A percentile compares a stretch with the other conserved stretches of the same genome.
Conservation (phyloP, 345 rosid genomes). For the Physaria fendleri region DNA sequence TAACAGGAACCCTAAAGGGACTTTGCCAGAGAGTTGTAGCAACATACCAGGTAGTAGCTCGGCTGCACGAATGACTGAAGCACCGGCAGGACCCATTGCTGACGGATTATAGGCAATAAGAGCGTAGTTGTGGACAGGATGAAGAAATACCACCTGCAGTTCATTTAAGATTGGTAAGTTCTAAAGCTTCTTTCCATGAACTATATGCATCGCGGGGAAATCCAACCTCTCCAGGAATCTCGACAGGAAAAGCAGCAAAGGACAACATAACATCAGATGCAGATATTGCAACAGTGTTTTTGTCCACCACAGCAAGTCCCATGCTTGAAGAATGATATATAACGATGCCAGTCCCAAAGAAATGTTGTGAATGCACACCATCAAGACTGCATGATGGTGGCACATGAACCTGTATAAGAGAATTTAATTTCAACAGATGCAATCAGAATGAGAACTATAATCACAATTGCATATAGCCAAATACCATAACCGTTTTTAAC, state of each 20-base stretch:
- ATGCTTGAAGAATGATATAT: slow-evolving; percentile 72
- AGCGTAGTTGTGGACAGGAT: slow-evolving; percentile 94
- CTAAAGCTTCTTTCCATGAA: slow-evolving; percentile 7
- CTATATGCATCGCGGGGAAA: background rate
- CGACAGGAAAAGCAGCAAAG: slow-evolving; percentile 92
- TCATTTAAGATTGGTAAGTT: slow-evolving; percentile 17
- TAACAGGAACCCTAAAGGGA: too few relatives aligned
- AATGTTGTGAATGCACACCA: slow-evolving; percentile 77
- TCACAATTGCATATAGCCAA: background rate
- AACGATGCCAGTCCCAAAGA: slow-evolving; percentile 87
- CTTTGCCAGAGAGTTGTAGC: too few relatives aligned
- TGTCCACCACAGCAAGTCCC: slow-evolving; percentile 95
- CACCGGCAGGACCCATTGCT: slow-evolving; percentile 63
- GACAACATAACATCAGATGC: slow-evolving; percentile 91
- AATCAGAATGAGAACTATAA: background rate
- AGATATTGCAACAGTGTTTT: slow-evolving; percentile 77
- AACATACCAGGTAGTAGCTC: slow-evolving; percentile 84
- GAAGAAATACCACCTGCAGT: slow-evolving; percentile 87
- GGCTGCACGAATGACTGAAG: slow-evolving; percentile 75
- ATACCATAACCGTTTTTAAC: background rate
- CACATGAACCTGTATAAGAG: slow-evolving; percentile 71
- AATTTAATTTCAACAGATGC: slow-evolving; percentile 16
- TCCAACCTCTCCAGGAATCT: slow-evolving; percentile 93
- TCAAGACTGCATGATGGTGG: slow-evolving; percentile 93
- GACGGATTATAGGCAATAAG: slow-evolving; percentile 87